Base-by-base conservation (phyloP, 2,329 filamentous ascomycete species). In the Pseudopithomyces chartarum region DNA sequence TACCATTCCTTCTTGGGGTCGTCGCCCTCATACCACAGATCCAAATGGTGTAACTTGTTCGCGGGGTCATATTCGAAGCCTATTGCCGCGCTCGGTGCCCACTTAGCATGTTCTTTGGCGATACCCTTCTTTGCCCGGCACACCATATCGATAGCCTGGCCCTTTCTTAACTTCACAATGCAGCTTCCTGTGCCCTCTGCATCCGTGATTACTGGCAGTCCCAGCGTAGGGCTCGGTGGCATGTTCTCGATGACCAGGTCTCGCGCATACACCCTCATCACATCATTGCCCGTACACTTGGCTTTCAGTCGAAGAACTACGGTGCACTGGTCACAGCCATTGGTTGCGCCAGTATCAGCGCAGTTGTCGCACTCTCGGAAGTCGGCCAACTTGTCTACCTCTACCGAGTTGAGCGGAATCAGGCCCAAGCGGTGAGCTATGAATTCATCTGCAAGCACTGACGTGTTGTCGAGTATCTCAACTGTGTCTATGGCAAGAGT, bases 111-210 rank as follows among this genome's bases (percentile, higher is more conserved):
- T 76, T 99, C 95, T 82, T 99, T 99, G 36, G 94, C 93, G 63
- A 98, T 98, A 1, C 95, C 95, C 83, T 98, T 98, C 83, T 97
- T 97, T 49, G 94, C 95, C 63, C 97, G 90, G 73, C 94, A 98
- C 59, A 86, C 90, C 71, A 99, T 86, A 75, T 92, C 89, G 58
- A 99, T 80, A 77, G 97, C 92, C 79, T 99, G 95, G 2, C 90
- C 92, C 71, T 89, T 90, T 56, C 94, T 85, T 72, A 99, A 80
- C 82, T 98, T 98, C 70, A 90, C 91, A 63, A 99, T 94, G 65
- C 98, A 83, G 43, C 90, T 86, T 1, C 95, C 95, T 55, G 90
- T 86, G 11, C 88, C 88, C 49, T 94, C 90, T 0, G 89, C 85
- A 73, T 99, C 94, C 43, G 84, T 88, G 68, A 96, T 91, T 56